These are phyloP conservation scores for Leccinum obscurum DNA, from an alignment of 768 basidiomycete species.

Conservation along the genomic window DNA sequence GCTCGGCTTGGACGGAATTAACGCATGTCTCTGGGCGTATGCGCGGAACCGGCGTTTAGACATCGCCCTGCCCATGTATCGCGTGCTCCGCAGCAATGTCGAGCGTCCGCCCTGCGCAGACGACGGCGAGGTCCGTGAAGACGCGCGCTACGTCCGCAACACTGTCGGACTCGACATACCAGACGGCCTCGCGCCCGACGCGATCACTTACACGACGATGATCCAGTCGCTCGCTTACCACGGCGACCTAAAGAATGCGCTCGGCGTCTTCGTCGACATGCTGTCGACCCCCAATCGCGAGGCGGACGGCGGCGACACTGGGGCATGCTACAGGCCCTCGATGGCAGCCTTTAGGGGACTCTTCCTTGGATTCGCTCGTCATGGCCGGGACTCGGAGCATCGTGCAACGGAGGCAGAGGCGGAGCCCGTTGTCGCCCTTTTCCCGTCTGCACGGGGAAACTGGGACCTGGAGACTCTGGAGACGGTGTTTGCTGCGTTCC, in stretches of 20 bases:
- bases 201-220: conserved; percentile 64
- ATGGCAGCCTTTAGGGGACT: conserved; percentile 64
- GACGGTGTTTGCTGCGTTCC: conserved; percentile 59
- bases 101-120: conserved; percentile 36
- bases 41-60: conserved; percentile 52
- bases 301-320: conserved; percentile 25
- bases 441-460: conserved; percentile 7
- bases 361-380: conserved; percentile 72
- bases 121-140: conserved; percentile 38
- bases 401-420: neutral
- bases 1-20: conserved; percentile 65
- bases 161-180: conserved; percentile 47
- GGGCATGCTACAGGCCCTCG: conserved; percentile 42
- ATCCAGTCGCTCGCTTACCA: conserved; percentile 72
- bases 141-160: conserved; percentile 40
- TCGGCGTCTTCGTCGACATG: conserved; percentile 70
- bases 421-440: conserved; percentile 7
- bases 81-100: conserved; percentile 56
- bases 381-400: conserved; percentile 40
- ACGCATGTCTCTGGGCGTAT: conserved; percentile 72
- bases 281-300: conserved; percentile 45
- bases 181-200: conserved; percentile 51
- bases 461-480: conserved; percentile 65
- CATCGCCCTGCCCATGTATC: conserved; percentile 62
- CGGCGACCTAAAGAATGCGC: conserved; percentile 58